A percentile compares a stretch with the other conserved stretches of the same genome.
Conservation (phyloP, 805 yeast genomes). For the Candida peoriensis region DNA sequence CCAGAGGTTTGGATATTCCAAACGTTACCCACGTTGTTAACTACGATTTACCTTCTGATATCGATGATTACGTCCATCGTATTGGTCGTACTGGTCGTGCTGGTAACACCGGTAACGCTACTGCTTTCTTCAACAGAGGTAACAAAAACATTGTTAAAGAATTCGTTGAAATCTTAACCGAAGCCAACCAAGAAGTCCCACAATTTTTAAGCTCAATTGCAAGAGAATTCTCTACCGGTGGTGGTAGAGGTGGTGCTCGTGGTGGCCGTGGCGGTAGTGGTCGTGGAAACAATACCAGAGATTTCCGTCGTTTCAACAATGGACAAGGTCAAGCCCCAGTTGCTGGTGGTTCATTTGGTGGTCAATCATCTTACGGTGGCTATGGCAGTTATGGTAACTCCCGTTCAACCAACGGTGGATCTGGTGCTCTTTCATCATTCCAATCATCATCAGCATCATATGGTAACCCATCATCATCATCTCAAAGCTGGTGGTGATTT, state of each 20-base stretch:
- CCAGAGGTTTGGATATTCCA: constrained; percentile 99
- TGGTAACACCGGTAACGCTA: constrained; percentile 97
- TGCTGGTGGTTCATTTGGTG: constrained; percentile 6
- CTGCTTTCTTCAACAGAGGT: constrained; percentile 96
- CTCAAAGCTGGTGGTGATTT: constrained; percentile 15
- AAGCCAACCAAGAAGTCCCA: constrained; percentile 98
- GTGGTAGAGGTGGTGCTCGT: constrained; percentile 52
- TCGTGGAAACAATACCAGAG: constrained; percentile 40
- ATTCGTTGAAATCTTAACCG: constrained; percentile 77
- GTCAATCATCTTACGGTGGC: constrained; percentile 3
- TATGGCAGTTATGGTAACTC: constrained; percentile 13
- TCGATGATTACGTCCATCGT: constrained; percentile 98
- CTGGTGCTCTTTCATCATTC: constrained; percentile 9
- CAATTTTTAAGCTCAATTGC: constrained; percentile 74
- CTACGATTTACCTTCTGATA: constrained; percentile 94
- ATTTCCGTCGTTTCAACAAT: constrained; percentile 42
- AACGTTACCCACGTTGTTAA: constrained; percentile 97
- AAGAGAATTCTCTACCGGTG: constrained; percentile 63
- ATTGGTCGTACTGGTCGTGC: constrained; percentile 99
- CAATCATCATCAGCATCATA: constrained; percentile 8
- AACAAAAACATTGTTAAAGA: constrained; percentile 88
- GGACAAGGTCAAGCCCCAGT: no score
- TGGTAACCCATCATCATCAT: constrained; percentile 20
- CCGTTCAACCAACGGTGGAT: constrained; percentile 4
- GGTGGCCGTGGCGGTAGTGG: constrained; percentile 41